A percentile compares a stretch with the other conserved stretches of the same genome.
These are phyloP conservation scores for Phialophora verrucosa DNA, from an alignment of 2,329 filamentous ascomycete genomes.

Conservation along the genomic window DNA sequence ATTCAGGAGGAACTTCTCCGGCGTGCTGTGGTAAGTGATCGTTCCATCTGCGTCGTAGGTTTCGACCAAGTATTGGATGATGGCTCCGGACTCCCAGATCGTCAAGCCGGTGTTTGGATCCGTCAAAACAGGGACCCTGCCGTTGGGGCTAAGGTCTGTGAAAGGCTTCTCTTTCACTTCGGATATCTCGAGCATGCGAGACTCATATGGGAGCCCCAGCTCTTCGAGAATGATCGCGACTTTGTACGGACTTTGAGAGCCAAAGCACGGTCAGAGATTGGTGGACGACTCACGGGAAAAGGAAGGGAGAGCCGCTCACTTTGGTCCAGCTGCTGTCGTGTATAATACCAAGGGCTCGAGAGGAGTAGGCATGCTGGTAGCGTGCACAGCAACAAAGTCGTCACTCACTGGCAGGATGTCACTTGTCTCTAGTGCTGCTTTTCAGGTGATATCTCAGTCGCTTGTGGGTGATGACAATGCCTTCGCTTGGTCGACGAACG, in stretches of 20 bases:
- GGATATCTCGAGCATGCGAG: slow-evolving; percentile 27
- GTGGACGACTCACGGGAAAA: background rate
- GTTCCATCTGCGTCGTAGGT: slow-evolving; percentile 48
- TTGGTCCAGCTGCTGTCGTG: too few relatives aligned
- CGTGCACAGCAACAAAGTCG: too few relatives aligned
- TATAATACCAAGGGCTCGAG: too few relatives aligned
- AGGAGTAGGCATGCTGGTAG: too few relatives aligned
- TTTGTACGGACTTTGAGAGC: slow-evolving; percentile 34
- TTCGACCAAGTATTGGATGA: slow-evolving; percentile 4
- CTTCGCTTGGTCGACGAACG: too few relatives aligned
- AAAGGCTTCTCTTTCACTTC: slow-evolving; percentile 38
- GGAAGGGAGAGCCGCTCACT: background rate
- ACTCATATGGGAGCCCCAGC: slow-evolving; percentile 43
- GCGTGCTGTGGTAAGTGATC: slow-evolving; percentile 44
- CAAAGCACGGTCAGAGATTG: slow-evolving; percentile 12
- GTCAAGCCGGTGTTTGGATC: slow-evolving; percentile 48
- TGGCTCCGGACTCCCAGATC: slow-evolving; percentile 36
- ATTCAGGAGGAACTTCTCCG: slow-evolving; percentile 48
- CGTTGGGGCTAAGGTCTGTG: slow-evolving; percentile 30
- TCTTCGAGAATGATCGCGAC: slow-evolving; percentile 43
- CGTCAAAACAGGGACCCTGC: slow-evolving; percentile 45
- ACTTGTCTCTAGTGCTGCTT: too few relatives aligned
- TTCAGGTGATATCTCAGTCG: too few relatives aligned
- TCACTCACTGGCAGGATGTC: too few relatives aligned
- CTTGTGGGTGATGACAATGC: too few relatives aligned